Evolutionary conservation across 352 stramenopile genomes (phyloP).

Genomic region (Pythium pyrilobum): DNA sequence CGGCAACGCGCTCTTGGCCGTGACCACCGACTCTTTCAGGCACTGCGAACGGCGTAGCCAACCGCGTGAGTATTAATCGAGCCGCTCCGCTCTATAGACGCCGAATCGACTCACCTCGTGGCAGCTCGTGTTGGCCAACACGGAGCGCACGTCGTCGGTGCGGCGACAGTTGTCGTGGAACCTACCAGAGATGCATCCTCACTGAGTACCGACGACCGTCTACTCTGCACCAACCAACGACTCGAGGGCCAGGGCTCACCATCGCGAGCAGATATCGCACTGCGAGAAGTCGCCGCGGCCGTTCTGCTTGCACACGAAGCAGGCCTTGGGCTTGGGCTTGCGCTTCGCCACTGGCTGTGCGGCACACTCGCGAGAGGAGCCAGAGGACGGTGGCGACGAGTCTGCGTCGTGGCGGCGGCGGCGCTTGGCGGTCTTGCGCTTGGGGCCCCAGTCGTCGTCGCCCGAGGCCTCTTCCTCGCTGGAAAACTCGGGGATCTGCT

Average conservation of each 20-base stretch:
- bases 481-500: constrained; percentile 80
- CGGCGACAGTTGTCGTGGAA: constrained; percentile 21
- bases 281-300: constrained; percentile 52
- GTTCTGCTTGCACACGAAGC: constrained; percentile 53
- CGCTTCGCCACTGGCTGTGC: too few relatives aligned
- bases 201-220: too few relatives aligned
- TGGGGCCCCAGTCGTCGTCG: constrained; percentile 28
- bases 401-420: neutral
- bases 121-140: constrained; percentile 73
- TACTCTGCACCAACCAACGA: neutral
- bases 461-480: constrained; percentile 51
- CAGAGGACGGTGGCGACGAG: neutral
- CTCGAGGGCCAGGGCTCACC: constrained; percentile 37
- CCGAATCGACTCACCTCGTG: constrained; percentile 33
- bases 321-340: constrained; percentile 17
- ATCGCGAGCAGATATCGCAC: constrained; percentile 66
- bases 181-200: too few relatives aligned
- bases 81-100: too few relatives aligned
- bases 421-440: neutral
- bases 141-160: constrained; percentile 27
- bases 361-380: neutral
- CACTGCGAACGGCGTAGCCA: constrained; percentile 25
- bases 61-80: too few relatives aligned
- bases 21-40: constrained; percentile 31
- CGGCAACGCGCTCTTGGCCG: constrained; percentile 19